Evolutionary conservation across 306 rosid genomes (phyloP), one percentile per base, ranked within the genome.

Genomic region (Quercus wislizeni): DNA sequence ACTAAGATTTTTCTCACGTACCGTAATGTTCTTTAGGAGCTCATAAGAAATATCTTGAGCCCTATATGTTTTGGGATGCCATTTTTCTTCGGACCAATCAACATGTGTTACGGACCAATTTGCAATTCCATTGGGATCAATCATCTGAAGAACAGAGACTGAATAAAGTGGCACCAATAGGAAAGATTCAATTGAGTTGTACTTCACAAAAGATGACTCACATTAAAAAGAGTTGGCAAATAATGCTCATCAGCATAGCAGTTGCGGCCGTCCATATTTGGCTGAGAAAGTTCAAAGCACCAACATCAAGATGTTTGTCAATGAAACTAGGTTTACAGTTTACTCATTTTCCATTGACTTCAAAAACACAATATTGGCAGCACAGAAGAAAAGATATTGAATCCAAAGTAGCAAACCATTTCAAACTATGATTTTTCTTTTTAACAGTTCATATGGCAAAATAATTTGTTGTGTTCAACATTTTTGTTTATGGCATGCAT

Each of bases 211-310:
- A 41, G 63, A 75, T 49, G 73, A 73, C 95, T 84, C 10, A 92
- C 99, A 69, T 54, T 82, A 72, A 95, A 91, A 69, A 90, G 89
- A 64, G 99, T 91, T 57, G 94, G 97, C 80, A 92, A 74, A 84
- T 95, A 95, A 81, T 95, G 99, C 81, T 95, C 99, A 55, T 87
- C 97, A 0, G 98, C 78, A 74, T 87, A 92, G 86, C 99, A 95
- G 82, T 95, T 90, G 71, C 83, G 92, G 19, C 92, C 96, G 17
- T 92, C 93, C 94, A 89, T 87, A 85, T 92, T 93, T 57, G 97
- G 98, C 98, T 94, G 97, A 52, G 38, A 28, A 81, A 82, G 49
- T 73, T 33, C 38, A 65, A 76, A 85, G 72, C 73, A 85, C 52
- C 81, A 76, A 38, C 46, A 76, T 67, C 62, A 69, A 49, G 73